A percentile compares a stretch with the other conserved stretches of the same genome.
phyloP scores from a whole-genome alignment of 345 rosid genomes.

The Lumnitzera racemosa region DNA sequence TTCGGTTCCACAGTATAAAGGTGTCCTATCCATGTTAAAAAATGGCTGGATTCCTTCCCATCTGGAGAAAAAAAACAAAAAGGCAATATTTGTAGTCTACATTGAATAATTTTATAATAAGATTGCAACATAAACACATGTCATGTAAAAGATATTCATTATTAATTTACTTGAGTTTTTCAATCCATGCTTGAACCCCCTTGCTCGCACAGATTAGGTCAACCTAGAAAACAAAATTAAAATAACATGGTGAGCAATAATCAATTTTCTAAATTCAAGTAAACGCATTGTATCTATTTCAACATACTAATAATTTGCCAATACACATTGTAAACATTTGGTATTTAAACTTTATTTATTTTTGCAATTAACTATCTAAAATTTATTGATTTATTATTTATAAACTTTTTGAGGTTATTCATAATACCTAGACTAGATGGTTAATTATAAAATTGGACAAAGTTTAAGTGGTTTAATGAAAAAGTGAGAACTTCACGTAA shows the following conservation, averaged over 20 bases:
- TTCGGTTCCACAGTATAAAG: constrained; percentile 47
- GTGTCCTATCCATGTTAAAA: constrained; percentile 31
- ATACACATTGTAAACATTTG: too few species aligned
- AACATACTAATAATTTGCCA: too few species aligned
- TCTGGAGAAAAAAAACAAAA: constrained; percentile 19
- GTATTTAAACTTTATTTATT: not conserved
- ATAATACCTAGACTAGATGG: too few species aligned
- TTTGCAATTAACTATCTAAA: not conserved
- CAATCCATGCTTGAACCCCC: constrained; percentile 88
- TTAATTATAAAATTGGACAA: too few species aligned
- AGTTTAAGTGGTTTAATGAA: not conserved
- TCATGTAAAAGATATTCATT: too few species aligned
- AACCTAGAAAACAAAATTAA: constrained; percentile 29
- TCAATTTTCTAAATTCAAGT: too few species aligned
- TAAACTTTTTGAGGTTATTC: too few species aligned
- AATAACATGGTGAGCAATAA: too few species aligned
- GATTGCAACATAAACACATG: not conserved
- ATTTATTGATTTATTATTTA: not conserved
- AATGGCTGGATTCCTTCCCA: constrained; percentile 65
- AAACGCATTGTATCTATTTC: too few species aligned
- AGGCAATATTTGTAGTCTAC: not conserved
- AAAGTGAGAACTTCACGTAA: not conserved
- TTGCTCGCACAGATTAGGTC: constrained; percentile 80
- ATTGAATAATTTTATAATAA: not conserved
- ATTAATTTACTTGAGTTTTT: constrained; percentile 63